phyloP scores from a whole-genome alignment of 2,329 filamentous ascomycete genomes.

The Botryotinia calthae region DNA sequence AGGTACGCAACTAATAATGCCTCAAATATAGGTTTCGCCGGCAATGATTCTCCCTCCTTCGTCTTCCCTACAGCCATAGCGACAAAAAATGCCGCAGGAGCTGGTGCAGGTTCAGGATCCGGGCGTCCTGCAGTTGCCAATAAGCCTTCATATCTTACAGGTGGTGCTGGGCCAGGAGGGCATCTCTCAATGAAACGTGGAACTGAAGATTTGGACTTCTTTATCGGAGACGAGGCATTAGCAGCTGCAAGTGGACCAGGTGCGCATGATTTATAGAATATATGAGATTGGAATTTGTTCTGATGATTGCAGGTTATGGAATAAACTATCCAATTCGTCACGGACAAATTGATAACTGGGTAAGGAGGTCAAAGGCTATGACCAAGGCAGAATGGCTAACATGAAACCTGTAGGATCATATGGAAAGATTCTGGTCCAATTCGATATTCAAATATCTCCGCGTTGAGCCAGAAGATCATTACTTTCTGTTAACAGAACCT shows the following conservation, averaged over 20 bases:
- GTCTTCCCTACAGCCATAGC: constrained; percentile 99
- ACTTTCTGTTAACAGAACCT: constrained; percentile 96
- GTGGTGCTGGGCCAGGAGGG: constrained; percentile 77
- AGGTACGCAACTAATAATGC: constrained; percentile 14
- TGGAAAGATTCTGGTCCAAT: constrained; percentile 99
- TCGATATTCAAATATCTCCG: constrained; percentile 99
- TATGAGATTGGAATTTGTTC: constrained; percentile 24
- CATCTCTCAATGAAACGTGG: constrained; percentile 90
- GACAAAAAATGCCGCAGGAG: constrained; percentile 76
- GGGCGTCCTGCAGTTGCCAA: constrained; percentile 88
- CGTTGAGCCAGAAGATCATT: constrained; percentile 97
- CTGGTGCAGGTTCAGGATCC: constrained; percentile 73
- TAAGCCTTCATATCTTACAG: constrained; percentile 93
- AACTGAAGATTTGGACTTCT: constrained; percentile 97
- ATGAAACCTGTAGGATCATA: constrained; percentile 69
- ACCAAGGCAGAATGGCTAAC: constrained; percentile 25
- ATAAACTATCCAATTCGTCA: constrained; percentile 97
- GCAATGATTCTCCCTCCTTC: constrained; percentile 98
- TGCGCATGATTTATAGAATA: constrained; percentile 39
- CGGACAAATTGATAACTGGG: constrained; percentile 98
- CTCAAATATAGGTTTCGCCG: constrained; percentile 75
- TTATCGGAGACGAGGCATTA: constrained; percentile 95
- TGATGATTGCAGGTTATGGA: constrained; percentile 67
- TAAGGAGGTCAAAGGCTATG: constrained; percentile 44
- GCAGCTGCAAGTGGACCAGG: constrained; percentile 79